Evolutionary conservation across 2,329 filamentous ascomycete species (phyloP), one percentile per base, ranked within the genome.

Genomic region (Chaetoscypha palmicola): DNA sequence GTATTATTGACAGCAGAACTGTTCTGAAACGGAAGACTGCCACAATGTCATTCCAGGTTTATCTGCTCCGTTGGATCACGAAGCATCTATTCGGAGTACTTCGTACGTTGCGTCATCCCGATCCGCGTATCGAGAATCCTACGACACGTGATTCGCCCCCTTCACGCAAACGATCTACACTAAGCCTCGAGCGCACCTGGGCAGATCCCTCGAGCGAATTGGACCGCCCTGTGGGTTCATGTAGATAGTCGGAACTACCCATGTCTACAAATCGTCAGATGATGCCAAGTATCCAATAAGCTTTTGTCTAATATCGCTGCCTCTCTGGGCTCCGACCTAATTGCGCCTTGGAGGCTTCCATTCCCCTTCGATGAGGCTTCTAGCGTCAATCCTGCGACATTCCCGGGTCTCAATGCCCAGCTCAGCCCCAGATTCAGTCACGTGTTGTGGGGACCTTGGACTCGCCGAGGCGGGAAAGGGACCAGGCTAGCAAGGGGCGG

Each of bases 341-440:
- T n/a, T n/a, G n/a, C n/a, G n/a, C n/a, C n/a, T n/a, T n/a, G n/a
- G n/a, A n/a, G n/a, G n/a, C 41, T 50, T 47, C 45, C 26, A 45
- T 43, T 30, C 19, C n/a, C 11, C 48, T 50, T 50, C 45, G 28
- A 44, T 34, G 14, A 2, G 21, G 24, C 38, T 48, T 48, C 46
- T 48, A 48, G 48, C 36, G 42, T 38, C 24, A 32, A 14, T 30
- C 21, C 7, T 14, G 31, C 12, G 24, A 12, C 24, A 7, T 28
- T 7, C 24, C 12, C 24, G 24, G 7, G 24, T 12, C 24, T 28
- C 24, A 12, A 7, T 28, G 7, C 7, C 12, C 24, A 12, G 7
- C 12, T 28, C 24, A 28, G 24, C 24, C 24, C 24, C 24, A 7
- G 24, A 12, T 28, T 7, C 24, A 28, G 12, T 28, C 24, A 28